These are phyloP conservation scores for Neoboletus magnificus DNA, from an alignment of 768 basidiomycete species.

Conservation along the genomic window DNA sequence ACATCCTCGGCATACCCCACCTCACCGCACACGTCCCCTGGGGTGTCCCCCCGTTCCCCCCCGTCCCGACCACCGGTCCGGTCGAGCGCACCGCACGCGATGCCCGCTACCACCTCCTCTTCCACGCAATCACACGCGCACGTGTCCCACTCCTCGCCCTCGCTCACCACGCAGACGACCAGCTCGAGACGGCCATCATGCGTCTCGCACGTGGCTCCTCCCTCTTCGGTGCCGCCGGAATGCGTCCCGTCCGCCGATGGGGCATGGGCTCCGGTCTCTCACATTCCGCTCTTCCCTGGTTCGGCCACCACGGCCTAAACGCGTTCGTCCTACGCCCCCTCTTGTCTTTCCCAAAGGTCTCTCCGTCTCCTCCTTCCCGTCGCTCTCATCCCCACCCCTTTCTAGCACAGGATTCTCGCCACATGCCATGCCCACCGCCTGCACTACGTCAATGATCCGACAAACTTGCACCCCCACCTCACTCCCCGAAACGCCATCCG, in stretches of 20 bases:
- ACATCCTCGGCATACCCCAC: conserved; percentile 43
- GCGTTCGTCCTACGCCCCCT: conserved; percentile 74
- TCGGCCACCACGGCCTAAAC: conserved; percentile 56
- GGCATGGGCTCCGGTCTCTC: conserved; percentile 61
- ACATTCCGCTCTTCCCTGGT: conserved; percentile 35
- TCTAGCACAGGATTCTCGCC: conserved; percentile 75
- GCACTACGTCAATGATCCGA: conserved; percentile 60
- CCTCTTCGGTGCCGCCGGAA: conserved; percentile 58
- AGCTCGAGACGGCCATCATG: conserved; percentile 78
- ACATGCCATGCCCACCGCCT: conserved; percentile 66
- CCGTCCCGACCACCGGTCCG: conserved; percentile 38
- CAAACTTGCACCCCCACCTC: conserved; percentile 71
- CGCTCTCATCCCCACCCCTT: background rate
- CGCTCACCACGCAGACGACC: conserved; percentile 81
- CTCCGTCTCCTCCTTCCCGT: background rate
- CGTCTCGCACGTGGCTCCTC: conserved; percentile 59
- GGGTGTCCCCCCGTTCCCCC: conserved; percentile 51
- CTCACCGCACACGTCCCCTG: conserved; percentile 51
- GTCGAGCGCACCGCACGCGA: conserved; percentile 58
- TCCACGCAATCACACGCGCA: conserved; percentile 41
- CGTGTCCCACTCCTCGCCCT: conserved; percentile 49
- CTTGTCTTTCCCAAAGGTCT: conserved; percentile 64
- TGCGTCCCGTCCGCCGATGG: conserved; percentile 65
- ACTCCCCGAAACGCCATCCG: conserved; percentile 75
- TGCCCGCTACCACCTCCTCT: conserved; percentile 55